Percentiles rank a stretch among this genome's conserved stretches.
phyloP scores from a whole-genome alignment of 805 yeast genomes.

The Myxozyma mucilagina region DNA sequence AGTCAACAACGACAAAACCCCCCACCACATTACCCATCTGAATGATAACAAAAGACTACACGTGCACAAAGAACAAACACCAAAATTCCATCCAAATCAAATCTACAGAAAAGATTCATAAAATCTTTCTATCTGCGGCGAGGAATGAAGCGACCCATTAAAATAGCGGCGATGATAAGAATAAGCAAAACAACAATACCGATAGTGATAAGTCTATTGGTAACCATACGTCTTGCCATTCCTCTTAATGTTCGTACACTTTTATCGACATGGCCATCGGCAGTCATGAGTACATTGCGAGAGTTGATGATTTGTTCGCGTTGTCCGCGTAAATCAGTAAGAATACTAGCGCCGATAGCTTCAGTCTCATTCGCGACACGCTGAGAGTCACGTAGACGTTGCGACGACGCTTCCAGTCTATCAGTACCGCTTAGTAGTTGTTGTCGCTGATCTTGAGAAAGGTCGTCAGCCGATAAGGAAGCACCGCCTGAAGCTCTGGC shows the following conservation, averaged over 20 bases:
- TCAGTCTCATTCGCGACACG: constrained; percentile 92
- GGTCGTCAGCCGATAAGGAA: constrained; percentile 37
- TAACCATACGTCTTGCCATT: constrained; percentile 66
- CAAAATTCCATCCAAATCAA: neutral
- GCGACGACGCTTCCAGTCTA: constrained; percentile 76
- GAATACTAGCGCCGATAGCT: constrained; percentile 82
- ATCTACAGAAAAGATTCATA: neutral
- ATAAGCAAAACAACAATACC: constrained; percentile 26
- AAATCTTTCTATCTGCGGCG: constrained; percentile 13
- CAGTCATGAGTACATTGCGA: constrained; percentile 73
- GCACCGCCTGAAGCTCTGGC: constrained; percentile 40
- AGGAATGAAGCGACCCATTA: constrained; percentile 27
- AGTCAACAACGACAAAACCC: constrained; percentile 1
- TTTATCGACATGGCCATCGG: constrained; percentile 90
- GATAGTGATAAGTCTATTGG: constrained; percentile 27
- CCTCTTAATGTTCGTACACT: constrained; percentile 80
- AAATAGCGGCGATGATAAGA: constrained; percentile 27
- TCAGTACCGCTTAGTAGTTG: constrained; percentile 76
- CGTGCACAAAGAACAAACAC: neutral
- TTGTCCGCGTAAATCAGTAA: constrained; percentile 86
- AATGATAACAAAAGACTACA: neutral
- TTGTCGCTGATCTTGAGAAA: constrained; percentile 70
- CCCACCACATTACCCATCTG: constrained; percentile 1
- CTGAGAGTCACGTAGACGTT: constrained; percentile 82
- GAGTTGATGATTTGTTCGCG: constrained; percentile 88